Evolutionary conservation across 2,329 filamentous ascomycete genomes (phyloP).

Genomic region (Stemphylium lycopersici): DNA sequence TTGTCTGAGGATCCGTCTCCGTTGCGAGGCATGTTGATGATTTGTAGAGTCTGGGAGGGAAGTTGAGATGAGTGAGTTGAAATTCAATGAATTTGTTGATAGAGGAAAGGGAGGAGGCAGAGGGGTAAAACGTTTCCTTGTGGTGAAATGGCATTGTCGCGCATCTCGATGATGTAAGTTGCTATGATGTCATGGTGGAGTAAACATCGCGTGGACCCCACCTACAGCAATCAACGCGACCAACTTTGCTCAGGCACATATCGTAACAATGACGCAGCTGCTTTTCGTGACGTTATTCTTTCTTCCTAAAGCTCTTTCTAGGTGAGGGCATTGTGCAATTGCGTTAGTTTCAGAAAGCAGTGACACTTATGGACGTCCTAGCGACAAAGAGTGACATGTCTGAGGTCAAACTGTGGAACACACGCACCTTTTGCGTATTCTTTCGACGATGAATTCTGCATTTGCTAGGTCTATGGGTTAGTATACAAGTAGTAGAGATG

Average conservation of each 20-base stretch:
- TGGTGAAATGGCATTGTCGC: not conserved
- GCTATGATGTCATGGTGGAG: conserved; percentile 17
- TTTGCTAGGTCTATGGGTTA: no score
- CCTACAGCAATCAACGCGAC: not conserved
- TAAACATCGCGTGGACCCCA: not conserved
- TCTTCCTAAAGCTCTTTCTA: no score
- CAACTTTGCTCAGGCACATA: not conserved
- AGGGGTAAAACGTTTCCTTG: not conserved
- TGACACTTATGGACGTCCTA: no score
- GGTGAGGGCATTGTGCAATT: no score
- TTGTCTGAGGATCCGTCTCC: conserved; percentile 51
- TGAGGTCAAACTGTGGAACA: no score
- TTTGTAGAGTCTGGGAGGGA: not conserved
- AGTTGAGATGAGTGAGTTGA: not conserved
- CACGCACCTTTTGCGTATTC: no score
- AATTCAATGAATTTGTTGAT: not conserved
- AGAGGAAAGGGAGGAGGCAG: not conserved
- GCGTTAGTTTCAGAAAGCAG: no score
- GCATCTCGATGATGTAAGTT: conserved; percentile 7
- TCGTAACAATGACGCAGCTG: not conserved
- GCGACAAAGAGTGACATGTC: no score
- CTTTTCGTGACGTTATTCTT: not conserved
- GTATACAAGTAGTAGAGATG: no score
- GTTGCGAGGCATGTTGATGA: conserved; percentile 48
- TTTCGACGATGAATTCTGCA: no score